Evolutionary conservation across 2,329 filamentous ascomycete genomes (phyloP).

Genomic region (Diplodia intermedia): DNA sequence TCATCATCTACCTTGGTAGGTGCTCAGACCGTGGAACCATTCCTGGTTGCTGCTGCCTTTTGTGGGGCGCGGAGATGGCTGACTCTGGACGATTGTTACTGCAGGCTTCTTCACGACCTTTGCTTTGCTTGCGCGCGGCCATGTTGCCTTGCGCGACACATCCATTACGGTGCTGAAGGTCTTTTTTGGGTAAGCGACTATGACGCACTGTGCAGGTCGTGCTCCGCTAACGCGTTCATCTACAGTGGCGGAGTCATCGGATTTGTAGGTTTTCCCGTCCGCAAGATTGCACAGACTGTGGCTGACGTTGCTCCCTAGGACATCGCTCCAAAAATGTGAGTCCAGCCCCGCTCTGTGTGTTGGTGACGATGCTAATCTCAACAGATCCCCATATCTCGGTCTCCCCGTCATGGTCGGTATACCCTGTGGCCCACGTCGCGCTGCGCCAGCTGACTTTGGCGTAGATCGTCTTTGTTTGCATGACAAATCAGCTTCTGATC

Average conservation of each 20-base stretch:
- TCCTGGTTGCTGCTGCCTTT: slow-evolving; percentile 22
- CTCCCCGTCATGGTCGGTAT: slow-evolving; percentile 58
- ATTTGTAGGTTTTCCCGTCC: slow-evolving; percentile 62
- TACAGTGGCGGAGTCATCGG: slow-evolving; percentile 57
- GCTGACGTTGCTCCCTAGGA: slow-evolving; percentile 43
- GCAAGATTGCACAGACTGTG: slow-evolving; percentile 11
- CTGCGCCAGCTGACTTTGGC: slow-evolving; percentile 40
- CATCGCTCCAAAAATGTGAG: slow-evolving; percentile 55
- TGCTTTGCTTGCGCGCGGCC: slow-evolving; percentile 74
- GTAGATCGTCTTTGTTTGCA: slow-evolving; percentile 73
- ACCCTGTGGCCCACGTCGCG: slow-evolving; percentile 24
- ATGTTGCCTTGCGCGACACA: slow-evolving; percentile 71
- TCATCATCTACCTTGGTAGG: slow-evolving; percentile 78
- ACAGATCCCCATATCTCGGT: slow-evolving; percentile 58
- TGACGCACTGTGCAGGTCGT: slow-evolving; percentile 19
- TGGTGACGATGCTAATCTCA: slow-evolving; percentile 35
- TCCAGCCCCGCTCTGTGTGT: slow-evolving; percentile 12
- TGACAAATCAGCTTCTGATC: slow-evolving; percentile 80
- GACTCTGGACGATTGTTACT: slow-evolving; percentile 7
- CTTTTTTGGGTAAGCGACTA: slow-evolving; percentile 68
- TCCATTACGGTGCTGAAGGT: slow-evolving; percentile 79
- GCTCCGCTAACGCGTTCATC: slow-evolving; percentile 33
- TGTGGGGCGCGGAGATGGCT: not conserved
- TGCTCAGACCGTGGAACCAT: not conserved
- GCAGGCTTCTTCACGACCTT: slow-evolving; percentile 86